Evolutionary conservation across 352 stramenopile species (phyloP), one percentile per base, ranked within the genome.

Genomic region (Phytophthora cactorum): DNA sequence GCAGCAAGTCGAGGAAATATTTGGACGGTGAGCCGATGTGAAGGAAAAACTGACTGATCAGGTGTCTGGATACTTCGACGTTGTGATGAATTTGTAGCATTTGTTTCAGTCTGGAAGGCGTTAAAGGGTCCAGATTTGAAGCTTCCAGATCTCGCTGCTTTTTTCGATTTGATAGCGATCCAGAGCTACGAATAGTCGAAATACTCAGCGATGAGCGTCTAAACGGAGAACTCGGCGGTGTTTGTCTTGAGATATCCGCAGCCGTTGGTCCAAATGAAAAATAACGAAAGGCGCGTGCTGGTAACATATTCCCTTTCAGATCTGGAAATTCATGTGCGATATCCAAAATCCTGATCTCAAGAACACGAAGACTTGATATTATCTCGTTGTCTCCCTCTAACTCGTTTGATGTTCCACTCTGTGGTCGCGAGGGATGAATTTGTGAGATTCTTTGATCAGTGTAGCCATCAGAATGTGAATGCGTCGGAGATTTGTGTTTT

Each of bases 21-120:
- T 79, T 77, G 6, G 76, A 84, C 0, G 52, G 10, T 0, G 77
- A 72, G 0, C 81, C 81, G 12, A 88, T 76, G 25, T 84, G 70
- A 15, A 78, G 41, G 52, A 88, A 90, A 54, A 88, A 90, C 47
- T 88, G 81, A 6, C 72, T 64, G 51, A 88, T 52, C 1, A 88
- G 67, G 11, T 86, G 70, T 1, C 55, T 81, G 2, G 77, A 88
- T 0, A 72, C 77, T 5, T 81, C 52, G 3, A 90, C 25, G 9
- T 55, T 54, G 56, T 84, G 67, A 2, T 59, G 22, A 28, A 41
- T 53, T 8, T 75, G 64, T 8, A 89, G 63, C 0, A 73, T 55
- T 10, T 75, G 58, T 39, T 89, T 77, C 15, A 89, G 72, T 32
- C 29, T 66, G 0, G 62, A 36, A 0, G 75, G 70, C 1, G 79